Base-by-base conservation (phyloP, 345 rosid genomes). In the Murraya koenigii region DNA sequence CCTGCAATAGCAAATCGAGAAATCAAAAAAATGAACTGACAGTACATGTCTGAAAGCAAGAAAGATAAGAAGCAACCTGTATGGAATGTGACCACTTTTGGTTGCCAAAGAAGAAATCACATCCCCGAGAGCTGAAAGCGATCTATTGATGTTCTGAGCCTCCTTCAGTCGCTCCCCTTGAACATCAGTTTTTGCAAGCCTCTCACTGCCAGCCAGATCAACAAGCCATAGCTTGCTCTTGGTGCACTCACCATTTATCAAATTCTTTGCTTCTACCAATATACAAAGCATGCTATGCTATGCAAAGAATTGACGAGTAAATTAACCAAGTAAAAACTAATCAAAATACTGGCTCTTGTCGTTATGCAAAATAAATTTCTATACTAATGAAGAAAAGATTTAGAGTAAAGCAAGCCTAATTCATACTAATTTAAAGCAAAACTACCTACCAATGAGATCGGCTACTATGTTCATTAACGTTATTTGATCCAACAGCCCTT, bases 131-230 rank as follows among this genome's bases (percentile, higher is more conserved):
- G 89, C 86, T 5, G 85, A 80, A 67, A 87, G 86, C 33, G 87
- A 87, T 80, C 78, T 82, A 63, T 87, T 84, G 52, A 87, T 87
- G 35, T 82, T 80, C 66, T 84, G 87, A 66, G 87, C 86, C 80
- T 87, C 89, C 80, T 82, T 84, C 5, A 87, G 86, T 55, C 87
- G 75, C 41, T 84, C 87, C 56, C 89, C 89, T 71, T 82, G 84
- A 13, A 75, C 89, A 22, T 87, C 86, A 10, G 89, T 84, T 75
- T 81, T 82, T 20, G 82, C 77, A 19, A 84, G 81, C 72, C 89
- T 84, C 76, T 87, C 89, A 25, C 87, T 87, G 58, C 89, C 89
- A n/a, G 87, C 89, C 81, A 87, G 66, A 75, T 87, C 89, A 54
- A 87, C 85, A 23, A 87, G 85, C 87, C 87, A 84, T 15, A 87